Percentiles rank a stretch among this genome's conserved stretches.
These are phyloP conservation scores for Cyclotella cryptica DNA, from an alignment of 108 stramenopile genomes.

Conservation along the genomic window DNA sequence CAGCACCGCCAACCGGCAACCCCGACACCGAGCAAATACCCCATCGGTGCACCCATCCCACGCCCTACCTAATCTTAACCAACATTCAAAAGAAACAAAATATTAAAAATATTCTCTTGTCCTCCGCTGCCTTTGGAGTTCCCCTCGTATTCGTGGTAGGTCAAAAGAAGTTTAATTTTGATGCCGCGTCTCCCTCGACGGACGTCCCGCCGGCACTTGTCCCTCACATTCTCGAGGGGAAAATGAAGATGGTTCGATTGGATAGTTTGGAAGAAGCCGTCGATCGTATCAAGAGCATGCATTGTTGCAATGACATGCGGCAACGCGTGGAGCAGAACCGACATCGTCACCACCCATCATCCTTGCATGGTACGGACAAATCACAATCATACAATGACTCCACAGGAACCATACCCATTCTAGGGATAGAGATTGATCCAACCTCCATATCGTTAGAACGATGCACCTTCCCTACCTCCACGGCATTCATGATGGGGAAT, in stretches of 20 bases:
- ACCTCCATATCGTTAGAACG: slow-evolving; percentile 44
- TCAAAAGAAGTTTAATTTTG: slow-evolving; percentile 64
- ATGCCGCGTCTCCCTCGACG: slow-evolving; percentile 6
- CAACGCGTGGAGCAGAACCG: not conserved
- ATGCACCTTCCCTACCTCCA: slow-evolving; percentile 36
- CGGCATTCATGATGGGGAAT: slow-evolving; percentile 87
- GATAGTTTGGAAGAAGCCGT: slow-evolving; percentile 77
- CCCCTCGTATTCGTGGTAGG: slow-evolving; percentile 72
- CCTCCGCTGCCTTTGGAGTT: slow-evolving; percentile 77
- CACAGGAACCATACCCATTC: slow-evolving; percentile 49
- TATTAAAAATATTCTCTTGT: slow-evolving; percentile 62
- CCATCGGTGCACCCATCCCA: slow-evolving; percentile 24
- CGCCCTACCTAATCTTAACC: slow-evolving; percentile 73
- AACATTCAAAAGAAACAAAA: slow-evolving; percentile 81
- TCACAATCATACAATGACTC: slow-evolving; percentile 15
- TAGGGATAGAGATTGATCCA: slow-evolving; percentile 85
- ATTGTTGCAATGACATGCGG: slow-evolving; percentile 22
- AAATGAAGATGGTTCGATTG: slow-evolving; percentile 58
- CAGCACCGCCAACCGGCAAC: too few relatives aligned
- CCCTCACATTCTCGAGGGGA: slow-evolving; percentile 18
- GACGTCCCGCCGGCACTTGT: not conserved
- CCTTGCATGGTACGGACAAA: not conserved
- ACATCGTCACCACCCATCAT: not conserved
- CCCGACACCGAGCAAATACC: not conserved
- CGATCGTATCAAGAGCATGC: slow-evolving; percentile 48